A percentile compares a stretch with the other conserved stretches of the same genome.
Conservation (phyloP, 2,329 filamentous ascomycete species). For the Claviceps arundinis region DNA sequence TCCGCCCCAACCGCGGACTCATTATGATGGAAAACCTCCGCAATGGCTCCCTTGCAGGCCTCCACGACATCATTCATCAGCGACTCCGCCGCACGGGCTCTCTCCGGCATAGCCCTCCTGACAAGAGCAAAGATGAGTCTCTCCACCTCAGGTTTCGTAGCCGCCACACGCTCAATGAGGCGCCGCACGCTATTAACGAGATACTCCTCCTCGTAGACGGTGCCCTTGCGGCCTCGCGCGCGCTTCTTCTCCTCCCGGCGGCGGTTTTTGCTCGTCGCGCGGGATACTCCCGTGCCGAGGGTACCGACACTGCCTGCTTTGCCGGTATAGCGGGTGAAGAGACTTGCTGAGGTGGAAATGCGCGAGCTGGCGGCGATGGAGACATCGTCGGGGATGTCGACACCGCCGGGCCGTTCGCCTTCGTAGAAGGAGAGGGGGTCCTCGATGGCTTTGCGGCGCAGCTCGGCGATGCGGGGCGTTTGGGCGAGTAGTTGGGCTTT, state of each 20-base stretch:
- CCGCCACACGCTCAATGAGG: constrained; percentile 70
- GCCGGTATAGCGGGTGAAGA: constrained; percentile 88
- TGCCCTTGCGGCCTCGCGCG: constrained; percentile 87
- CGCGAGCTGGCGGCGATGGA: constrained; percentile 75
- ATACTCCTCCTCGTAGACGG: constrained; percentile 96
- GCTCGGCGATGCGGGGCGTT: constrained; percentile 70
- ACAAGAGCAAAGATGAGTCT: constrained; percentile 65
- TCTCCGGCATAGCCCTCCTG: constrained; percentile 74
- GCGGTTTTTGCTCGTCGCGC: constrained; percentile 78
- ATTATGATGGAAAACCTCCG: constrained; percentile 48
- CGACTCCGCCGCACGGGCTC: constrained; percentile 63
- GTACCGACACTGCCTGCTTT: constrained; percentile 51
- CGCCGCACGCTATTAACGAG: constrained; percentile 76
- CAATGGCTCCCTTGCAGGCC: constrained; percentile 51
- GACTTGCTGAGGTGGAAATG: constrained; percentile 66
- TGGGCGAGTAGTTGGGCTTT: constrained; percentile 73
- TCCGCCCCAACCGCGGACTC: too few relatives aligned
- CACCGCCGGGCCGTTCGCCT: constrained; percentile 50
- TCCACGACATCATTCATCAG: constrained; percentile 63
- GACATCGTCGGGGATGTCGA: constrained; percentile 79
- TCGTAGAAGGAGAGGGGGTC: constrained; percentile 87
- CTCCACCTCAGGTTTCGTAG: constrained; percentile 56
- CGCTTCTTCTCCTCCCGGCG: constrained; percentile 88
- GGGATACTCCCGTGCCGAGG: constrained; percentile 56
- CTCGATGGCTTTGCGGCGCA: constrained; percentile 65